Conservation (phyloP, 2,329 filamentous ascomycete genomes). For the Fusarium temperatum region DNA sequence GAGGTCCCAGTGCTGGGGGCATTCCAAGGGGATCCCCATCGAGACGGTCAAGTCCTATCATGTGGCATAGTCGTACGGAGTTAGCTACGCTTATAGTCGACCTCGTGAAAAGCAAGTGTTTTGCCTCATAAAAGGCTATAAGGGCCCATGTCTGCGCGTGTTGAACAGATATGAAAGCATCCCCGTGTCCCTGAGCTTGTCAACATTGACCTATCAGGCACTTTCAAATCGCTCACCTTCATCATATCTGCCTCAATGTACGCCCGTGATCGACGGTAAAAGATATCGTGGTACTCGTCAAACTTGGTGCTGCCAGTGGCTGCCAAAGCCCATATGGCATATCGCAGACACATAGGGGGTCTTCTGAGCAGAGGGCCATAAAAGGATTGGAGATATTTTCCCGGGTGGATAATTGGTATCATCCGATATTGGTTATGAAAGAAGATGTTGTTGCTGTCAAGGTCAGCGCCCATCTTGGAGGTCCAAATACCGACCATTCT, state of each 20-base stretch:
- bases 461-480: neutral
- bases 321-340: conserved; percentile 87
- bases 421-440: conserved; percentile 79
- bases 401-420: conserved; percentile 80
- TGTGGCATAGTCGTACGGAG: conserved; percentile 75
- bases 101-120: conserved; percentile 83
- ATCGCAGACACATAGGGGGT: conserved; percentile 84
- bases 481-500: conserved; percentile 36
- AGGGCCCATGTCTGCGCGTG: conserved; percentile 85
- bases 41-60: conserved; percentile 85
- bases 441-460: conserved; percentile 72
- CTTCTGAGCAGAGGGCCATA: conserved; percentile 76
- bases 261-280: conserved; percentile 83
- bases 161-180: conserved; percentile 79
- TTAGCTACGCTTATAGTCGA: conserved; percentile 84
- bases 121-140: conserved; percentile 82
- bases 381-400: conserved; percentile 78
- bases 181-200: conserved; percentile 70
- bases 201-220: neutral
- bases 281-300: conserved; percentile 74
- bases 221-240: conserved; percentile 58
- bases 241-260: conserved; percentile 88
- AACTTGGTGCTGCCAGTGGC: conserved; percentile 79
- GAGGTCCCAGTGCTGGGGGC: conserved; percentile 77
- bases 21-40: conserved; percentile 73